These are phyloP conservation scores for Citrus unshiu DNA, from an alignment of 345 rosid species.

Conservation along the genomic window DNA sequence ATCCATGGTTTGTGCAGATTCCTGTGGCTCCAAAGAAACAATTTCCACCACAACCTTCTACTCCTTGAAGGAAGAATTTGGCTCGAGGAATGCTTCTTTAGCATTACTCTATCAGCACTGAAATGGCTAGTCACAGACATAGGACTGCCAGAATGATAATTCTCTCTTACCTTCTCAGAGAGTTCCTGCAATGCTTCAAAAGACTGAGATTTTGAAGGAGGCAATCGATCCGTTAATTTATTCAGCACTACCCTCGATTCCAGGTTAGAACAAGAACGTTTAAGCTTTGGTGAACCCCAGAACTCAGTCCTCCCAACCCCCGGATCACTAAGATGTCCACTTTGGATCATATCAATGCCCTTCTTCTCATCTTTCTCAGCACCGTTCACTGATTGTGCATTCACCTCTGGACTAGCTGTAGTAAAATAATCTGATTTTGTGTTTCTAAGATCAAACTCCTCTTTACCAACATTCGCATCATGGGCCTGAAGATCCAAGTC, in stretches of 20 bases:
- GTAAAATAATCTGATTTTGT: constrained; percentile 8
- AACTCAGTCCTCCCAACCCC: constrained; percentile 52
- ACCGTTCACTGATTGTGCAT: constrained; percentile 10
- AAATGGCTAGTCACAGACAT: constrained; percentile 45
- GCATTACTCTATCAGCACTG: constrained; percentile 91
- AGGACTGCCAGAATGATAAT: constrained; percentile 32
- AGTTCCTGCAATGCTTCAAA: constrained; percentile 34
- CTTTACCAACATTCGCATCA: constrained; percentile 23
- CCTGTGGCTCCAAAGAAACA: constrained; percentile 95
- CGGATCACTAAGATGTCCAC: constrained; percentile 86
- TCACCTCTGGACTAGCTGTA: constrained; percentile 23
- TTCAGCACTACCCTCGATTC: constrained; percentile 42
- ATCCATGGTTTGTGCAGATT: constrained; percentile 51
- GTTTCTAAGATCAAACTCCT: constrained; percentile 19
- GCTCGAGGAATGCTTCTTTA: constrained; percentile 88
- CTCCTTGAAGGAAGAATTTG: constrained; percentile 90
- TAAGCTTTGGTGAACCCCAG: constrained; percentile 68
- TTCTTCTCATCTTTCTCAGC: constrained; percentile 19
- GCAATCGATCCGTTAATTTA: constrained; percentile 29
- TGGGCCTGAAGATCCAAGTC: constrained; percentile 47
- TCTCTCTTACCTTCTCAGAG: constrained; percentile 11
- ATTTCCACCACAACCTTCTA: constrained; percentile 78
- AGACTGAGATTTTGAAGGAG: constrained; percentile 37
- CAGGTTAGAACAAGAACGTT: constrained; percentile 79
- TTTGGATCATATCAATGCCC: constrained; percentile 26